Conservation (phyloP, 495 filamentous ascomycete species). For the Collariella sp. region DNA sequence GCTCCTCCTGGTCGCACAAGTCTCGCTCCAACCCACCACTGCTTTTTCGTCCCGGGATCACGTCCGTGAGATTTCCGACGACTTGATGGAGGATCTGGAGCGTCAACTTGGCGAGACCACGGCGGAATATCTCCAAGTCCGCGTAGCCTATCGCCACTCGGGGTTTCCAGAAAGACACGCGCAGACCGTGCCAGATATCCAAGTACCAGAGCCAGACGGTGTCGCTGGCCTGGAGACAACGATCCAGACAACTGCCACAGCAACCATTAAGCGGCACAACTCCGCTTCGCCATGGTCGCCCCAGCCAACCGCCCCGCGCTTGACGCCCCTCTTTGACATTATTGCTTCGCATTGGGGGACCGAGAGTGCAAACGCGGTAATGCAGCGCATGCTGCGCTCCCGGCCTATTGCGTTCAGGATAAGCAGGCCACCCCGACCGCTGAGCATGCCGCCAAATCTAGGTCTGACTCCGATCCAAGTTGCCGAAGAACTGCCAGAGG, state of each 20-base stretch:
- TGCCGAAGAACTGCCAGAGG: background rate
- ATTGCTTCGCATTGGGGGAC: slow-evolving; percentile 38
- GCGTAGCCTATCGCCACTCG: slow-evolving; percentile 42
- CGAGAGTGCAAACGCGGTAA: slow-evolving; percentile 29
- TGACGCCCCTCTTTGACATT: slow-evolving; percentile 35
- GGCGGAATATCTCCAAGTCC: slow-evolving; percentile 38
- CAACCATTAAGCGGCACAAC: slow-evolving; percentile 36
- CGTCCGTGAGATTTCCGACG: slow-evolving; percentile 32
- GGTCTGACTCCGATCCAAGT: background rate
- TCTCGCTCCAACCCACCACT: slow-evolving; percentile 19
- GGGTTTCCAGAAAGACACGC: slow-evolving; percentile 30
- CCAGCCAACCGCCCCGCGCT: slow-evolving; percentile 10
- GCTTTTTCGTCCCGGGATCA: slow-evolving; percentile 7
- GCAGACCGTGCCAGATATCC: background rate
- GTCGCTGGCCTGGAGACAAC: slow-evolving; percentile 26
- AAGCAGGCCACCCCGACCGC: background rate
- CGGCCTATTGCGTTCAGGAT: slow-evolving; percentile 6
- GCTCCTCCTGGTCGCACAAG: slow-evolving; percentile 32
- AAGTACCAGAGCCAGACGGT: slow-evolving; percentile 9
- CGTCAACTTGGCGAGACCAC: slow-evolving; percentile 35
- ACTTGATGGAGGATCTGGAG: slow-evolving; percentile 45
- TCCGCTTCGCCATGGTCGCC: slow-evolving; percentile 34
- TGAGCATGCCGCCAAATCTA: background rate
- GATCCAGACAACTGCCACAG: slow-evolving; percentile 36
- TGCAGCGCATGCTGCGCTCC: slow-evolving; percentile 27